phyloP scores from a whole-genome alignment of 257 asterid genomes.

The Galeopsis tetrahit region DNA sequence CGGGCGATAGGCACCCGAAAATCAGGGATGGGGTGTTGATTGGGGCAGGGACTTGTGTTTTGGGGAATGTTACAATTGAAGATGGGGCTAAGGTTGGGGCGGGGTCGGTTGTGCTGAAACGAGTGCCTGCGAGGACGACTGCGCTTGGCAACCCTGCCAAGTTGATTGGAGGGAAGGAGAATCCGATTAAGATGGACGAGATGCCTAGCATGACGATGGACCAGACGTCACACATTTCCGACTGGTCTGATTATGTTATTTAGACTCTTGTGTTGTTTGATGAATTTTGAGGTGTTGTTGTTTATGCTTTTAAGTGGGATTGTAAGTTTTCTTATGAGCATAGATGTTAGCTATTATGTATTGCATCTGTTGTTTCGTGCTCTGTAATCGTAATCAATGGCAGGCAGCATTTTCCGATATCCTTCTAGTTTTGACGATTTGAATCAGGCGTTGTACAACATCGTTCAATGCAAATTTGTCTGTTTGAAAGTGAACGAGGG shows the following conservation, averaged over 20 bases:
- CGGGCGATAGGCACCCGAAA: conserved; percentile 88
- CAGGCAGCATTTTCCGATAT: too few species aligned
- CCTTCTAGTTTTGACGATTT: too few species aligned
- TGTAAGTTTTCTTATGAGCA: too few species aligned
- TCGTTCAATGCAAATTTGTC: too few species aligned
- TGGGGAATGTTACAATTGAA: conserved; percentile 78
- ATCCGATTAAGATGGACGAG: conserved; percentile 65
- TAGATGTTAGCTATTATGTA: too few species aligned
- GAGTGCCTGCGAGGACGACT: conserved; percentile 81
- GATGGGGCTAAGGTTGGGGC: conserved; percentile 97
- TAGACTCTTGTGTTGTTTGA: not conserved
- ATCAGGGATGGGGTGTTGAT: conserved; percentile 87
- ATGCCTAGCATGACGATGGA: conserved; percentile 88
- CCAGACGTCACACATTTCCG: conserved; percentile 70
- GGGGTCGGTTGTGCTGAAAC: conserved; percentile 82
- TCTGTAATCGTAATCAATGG: too few species aligned
- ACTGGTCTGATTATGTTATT: conserved; percentile 87
- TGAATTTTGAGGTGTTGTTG: conserved; percentile 11
- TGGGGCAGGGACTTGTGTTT: conserved; percentile 91
- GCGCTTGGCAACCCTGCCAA: conserved; percentile 93
- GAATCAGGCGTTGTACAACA: too few species aligned
- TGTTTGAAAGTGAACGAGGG: too few species aligned
- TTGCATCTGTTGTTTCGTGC: too few species aligned
- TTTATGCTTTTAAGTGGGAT: not conserved
- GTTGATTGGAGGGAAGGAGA: conserved; percentile 81